These are phyloP conservation scores for Eremochloa ophiuroides DNA, from an alignment of 176 grass and related monocot species.

Conservation along the genomic window DNA sequence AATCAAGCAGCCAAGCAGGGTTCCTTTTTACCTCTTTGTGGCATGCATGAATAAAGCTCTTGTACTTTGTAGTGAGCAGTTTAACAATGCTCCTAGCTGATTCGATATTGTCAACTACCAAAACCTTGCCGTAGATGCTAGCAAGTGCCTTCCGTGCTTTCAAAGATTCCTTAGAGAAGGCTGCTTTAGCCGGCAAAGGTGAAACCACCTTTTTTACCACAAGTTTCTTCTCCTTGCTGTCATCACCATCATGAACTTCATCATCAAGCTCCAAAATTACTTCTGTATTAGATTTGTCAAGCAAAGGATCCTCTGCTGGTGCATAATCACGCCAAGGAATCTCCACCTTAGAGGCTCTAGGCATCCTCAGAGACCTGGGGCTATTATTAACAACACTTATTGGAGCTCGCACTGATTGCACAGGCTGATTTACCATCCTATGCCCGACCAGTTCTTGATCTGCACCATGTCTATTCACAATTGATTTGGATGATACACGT, in stretches of 20 bases:
- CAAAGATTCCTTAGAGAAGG: slow-evolving; percentile 22
- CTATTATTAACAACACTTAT: slow-evolving; percentile 3
- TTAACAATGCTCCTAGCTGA: slow-evolving; percentile 57
- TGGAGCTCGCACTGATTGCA: neutral
- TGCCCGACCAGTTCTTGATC: neutral
- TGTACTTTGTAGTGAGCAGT: slow-evolving; percentile 75
- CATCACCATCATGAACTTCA: slow-evolving; percentile 4
- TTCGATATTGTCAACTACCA: slow-evolving; percentile 63
- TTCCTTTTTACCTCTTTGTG: slow-evolving; percentile 62
- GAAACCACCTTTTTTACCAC: neutral
- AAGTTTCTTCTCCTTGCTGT: neutral
- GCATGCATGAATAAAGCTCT: slow-evolving; percentile 72
- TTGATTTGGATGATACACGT: slow-evolving; percentile 8
- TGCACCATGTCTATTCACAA: slow-evolving; percentile 24
- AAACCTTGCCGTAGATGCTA: slow-evolving; percentile 61
- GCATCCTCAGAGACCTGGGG: neutral
- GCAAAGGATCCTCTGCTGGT: neutral
- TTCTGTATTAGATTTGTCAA: slow-evolving; percentile 5
- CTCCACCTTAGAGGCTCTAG: slow-evolving; percentile 16
- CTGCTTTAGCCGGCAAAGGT: neutral
- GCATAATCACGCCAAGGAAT: neutral
- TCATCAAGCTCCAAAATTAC: slow-evolving; percentile 20
- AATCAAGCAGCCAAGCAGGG: neutral
- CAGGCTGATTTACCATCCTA: slow-evolving; percentile 15
- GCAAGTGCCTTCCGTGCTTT: slow-evolving; percentile 34